These are phyloP conservation scores for Juglanconis juglandina DNA, from an alignment of 2,329 filamentous ascomycete species.

Conservation along the genomic window DNA sequence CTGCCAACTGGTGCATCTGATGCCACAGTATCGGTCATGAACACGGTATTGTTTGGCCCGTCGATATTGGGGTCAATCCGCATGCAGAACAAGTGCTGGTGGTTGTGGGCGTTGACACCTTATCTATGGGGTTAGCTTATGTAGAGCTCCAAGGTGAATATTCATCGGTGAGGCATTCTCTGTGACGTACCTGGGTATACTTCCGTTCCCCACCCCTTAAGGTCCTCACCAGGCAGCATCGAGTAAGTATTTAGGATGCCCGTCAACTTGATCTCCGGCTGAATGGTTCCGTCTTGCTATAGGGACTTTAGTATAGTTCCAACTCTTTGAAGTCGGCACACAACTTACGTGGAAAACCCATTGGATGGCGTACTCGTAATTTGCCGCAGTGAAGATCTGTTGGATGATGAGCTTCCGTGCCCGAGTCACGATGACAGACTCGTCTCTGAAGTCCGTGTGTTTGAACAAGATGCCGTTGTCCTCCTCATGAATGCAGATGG, in stretches of 20 bases:
- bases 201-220: constrained; percentile 83
- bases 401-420: constrained; percentile 82
- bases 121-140: not conserved
- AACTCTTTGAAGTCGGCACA: not conserved
- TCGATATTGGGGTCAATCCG: constrained; percentile 86
- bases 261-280: constrained; percentile 87
- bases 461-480: constrained; percentile 91
- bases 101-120: constrained; percentile 89
- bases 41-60: constrained; percentile 79
- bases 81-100: constrained; percentile 92
- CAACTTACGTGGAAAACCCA: constrained; percentile 72
- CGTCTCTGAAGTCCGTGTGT: constrained; percentile 89
- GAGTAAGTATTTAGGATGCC: constrained; percentile 90
- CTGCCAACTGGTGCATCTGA: constrained; percentile 74
- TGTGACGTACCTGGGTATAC: constrained; percentile 64
- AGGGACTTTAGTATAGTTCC: not conserved
- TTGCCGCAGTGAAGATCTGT: constrained; percentile 91
- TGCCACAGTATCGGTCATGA: constrained; percentile 72
- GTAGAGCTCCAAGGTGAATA: not conserved
- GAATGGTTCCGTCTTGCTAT: constrained; percentile 80
- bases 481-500: constrained; percentile 93
- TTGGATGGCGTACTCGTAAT: constrained; percentile 81
- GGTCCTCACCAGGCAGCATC: constrained; percentile 76
- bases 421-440: constrained; percentile 80
- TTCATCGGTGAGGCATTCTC: not conserved